Evolutionary conservation across 140 eudicot genomes (phyloP), one percentile per base, ranked within the genome.

Genomic region (Senecio squalidus): DNA sequence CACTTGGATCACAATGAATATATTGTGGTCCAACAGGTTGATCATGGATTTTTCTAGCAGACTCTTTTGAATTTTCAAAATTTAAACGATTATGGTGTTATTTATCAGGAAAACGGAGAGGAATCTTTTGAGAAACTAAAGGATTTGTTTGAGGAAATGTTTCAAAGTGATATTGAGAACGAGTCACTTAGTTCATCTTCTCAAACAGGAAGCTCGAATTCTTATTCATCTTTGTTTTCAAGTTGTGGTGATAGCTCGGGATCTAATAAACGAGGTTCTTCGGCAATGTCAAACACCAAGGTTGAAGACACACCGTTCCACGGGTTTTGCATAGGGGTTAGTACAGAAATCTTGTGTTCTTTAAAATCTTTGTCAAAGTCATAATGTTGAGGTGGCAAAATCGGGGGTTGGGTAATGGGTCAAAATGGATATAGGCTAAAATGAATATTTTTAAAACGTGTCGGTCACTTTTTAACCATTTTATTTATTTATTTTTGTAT

Each of bases 271-370:
- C 72, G 95, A 25, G 76, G 57, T 72, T 80, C 83, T 4, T 82
- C 76, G 0, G 86, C 64, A 44, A 69, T 70, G 80, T 52, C 48
- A 7, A 69, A 55, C 39, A 55, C 71, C 15, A 69, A 71, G 17
- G 28, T 17, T 31, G 83, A 70, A 40, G 82, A 67, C 6, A 18
- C 66, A 6, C 78, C 62, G 5, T 73, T 68, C 14, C 76, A 79
- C 47, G 89, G 73, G n/a, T 89, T 89, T 74, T 82, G 84, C 66
- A 34, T 76, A 20, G 93, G 95, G 97, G 95, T 89, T 49, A 59
- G 79, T 67, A 30, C 18, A 22, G 55, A 5, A 38, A 38, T 59
- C 38, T n/a, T 49, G 28, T 3, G 39, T 26, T 36, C 10, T 22
- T 36, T 22, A 11, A 4, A 30, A 8, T 4, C 1, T 38, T 6